Percentiles rank a stretch among this genome's conserved stretches.
phyloP scores from a whole-genome alignment of 371 early-diverging fungal species.

The Nematocida homosporus region DNA sequence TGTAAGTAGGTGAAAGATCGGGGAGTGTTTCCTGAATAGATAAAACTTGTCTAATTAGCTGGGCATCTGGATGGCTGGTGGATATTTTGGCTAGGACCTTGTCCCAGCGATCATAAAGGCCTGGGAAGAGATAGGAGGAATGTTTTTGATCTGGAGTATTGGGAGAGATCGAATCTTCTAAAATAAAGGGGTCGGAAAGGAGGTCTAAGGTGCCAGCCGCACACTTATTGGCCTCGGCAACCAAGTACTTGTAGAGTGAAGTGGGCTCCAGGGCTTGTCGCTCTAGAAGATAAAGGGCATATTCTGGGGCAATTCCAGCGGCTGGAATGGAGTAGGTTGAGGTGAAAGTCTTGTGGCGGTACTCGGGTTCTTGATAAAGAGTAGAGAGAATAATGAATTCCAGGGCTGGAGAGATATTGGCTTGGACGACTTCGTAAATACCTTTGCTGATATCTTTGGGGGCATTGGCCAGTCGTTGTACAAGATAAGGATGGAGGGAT shows the following conservation, averaged over 20 bases:
- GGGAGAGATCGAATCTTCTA: background rate
- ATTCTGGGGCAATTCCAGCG: background rate
- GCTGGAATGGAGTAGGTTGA: background rate
- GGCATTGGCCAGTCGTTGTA: background rate
- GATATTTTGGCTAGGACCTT: background rate
- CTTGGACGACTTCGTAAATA: constrained; percentile 25
- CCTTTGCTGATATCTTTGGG: constrained; percentile 26
- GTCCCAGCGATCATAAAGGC: background rate
- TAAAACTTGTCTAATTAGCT: too few species aligned
- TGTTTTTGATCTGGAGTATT: background rate
- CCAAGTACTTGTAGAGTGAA: constrained; percentile 21
- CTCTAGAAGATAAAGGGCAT: constrained; percentile 34
- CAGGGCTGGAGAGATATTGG: background rate
- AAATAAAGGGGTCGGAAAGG: background rate
- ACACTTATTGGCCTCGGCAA: constrained; percentile 8
- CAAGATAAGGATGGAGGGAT: constrained; percentile 1
- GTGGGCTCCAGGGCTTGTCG: constrained; percentile 6
- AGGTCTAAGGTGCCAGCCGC: constrained; percentile 21
- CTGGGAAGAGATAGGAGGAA: background rate
- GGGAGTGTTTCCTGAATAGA: too few species aligned
- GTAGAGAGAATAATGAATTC: background rate
- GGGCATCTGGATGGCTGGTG: too few species aligned
- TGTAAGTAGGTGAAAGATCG: too few species aligned
- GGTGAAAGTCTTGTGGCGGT: background rate
- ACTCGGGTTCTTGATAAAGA: constrained; percentile 13